Evolutionary conservation across 306 rosid genomes (phyloP), one percentile per base, ranked within the genome.

Genomic region (Sphenostylis stenocarpa): DNA sequence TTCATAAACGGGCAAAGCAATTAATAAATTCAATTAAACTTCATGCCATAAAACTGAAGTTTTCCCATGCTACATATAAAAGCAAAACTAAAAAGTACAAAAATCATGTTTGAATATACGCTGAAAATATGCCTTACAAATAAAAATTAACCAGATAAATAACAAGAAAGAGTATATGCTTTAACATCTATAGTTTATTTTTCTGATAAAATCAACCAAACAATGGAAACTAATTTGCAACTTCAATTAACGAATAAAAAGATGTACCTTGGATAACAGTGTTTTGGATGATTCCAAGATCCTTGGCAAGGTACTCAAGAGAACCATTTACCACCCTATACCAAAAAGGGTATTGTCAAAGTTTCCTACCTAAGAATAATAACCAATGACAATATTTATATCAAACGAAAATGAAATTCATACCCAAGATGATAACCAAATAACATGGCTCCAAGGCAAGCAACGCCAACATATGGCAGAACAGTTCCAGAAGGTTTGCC

Each of bases 341-440:
- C 62, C 72, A 83, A 73, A 83, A 62, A 76, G 57, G 77, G 72
- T 41, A 65, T 57, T 36, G 21, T 82, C 57, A 78, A 73, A 64
- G 36, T 38, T 62, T 70, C 76, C 80, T 64, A 73, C 55, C 74
- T 49, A 71, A 76, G 33, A 49, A 34, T 45, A 43, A 58, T 16
- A 55, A 76, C 57, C 36, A 17, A 28, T 39, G 43, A 70, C 66
- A 78, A 67, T 62, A 24, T 49, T 5, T 39, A 61, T 52, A 65
- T 10, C 61, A 77, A 19, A 49, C 36, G 41, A 20, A 69, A 19
- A 73, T 55, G 81, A 72, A 33, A 85, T 38, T 5, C 79, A 63
- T 91, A 94, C 98, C 97, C 98, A n/a, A 94, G 89, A 87, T 94
- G 98, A 80, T 94, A 94, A 48, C 98, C 98, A 83, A 94, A 91